Base-by-base conservation (phyloP, 2,329 filamentous ascomycete genomes). In the Coleophoma crateriformis region DNA sequence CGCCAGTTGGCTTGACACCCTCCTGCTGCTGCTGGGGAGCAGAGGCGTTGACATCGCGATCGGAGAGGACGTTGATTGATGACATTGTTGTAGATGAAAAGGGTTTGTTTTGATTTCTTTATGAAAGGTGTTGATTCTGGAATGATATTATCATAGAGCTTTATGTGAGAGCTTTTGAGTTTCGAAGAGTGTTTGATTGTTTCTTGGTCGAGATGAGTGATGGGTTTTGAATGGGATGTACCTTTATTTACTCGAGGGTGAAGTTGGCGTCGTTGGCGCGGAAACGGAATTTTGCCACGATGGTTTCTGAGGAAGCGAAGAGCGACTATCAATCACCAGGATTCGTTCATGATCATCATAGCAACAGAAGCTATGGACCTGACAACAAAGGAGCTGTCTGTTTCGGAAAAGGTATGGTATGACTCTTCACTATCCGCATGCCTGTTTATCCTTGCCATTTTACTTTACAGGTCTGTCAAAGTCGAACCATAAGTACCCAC, bases 1-100 rank as follows among this genome's bases (percentile, higher is more conserved):
- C 68, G 38, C 62, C 59, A 3, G 35, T 12, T n/a, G 13, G 13
- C 66, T 76, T 74, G 60, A 55, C 60, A 51, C 66, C 59, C 47
- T 56, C 50, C 53, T 56, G 58, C 61, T 39, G 52, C 27, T 27
- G 27, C 58, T 56, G 58, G 27, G 64, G 51, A 57, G 79, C 68
- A 56, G 74, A 56, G 52, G 73, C 73, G 70, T 88, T 88, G 70
- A 78, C 74, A 71, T 88, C 83, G 71, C 83, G 83, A 63, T 79
- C 72, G 59, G 74, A 71, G 68, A 89, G 82, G 59, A 84, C 71
- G 69, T 75, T 80, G 53, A n/a, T 38, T 38, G 69, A 63, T 65
- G 78, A 78, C 81, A 84, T 85, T 42, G 6, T 50, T 52, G 58
- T 55, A 52, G 45, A 37, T 35, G 35, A 20, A 32, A 46, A 22